phyloP scores from a whole-genome alignment of 495 filamentous ascomycete genomes.

The Hypoxylon cercidicola region DNA sequence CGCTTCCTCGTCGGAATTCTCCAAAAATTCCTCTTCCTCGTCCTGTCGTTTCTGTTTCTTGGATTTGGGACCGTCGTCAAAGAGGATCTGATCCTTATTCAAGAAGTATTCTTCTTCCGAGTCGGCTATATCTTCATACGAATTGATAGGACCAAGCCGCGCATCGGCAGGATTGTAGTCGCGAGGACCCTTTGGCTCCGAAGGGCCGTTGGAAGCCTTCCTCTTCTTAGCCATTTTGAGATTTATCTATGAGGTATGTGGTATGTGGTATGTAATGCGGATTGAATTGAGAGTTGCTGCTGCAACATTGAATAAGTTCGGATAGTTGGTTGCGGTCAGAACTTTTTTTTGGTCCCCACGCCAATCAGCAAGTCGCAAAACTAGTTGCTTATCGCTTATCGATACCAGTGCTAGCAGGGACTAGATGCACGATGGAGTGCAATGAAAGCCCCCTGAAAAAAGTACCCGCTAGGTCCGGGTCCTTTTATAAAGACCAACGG shows the following conservation, averaged over 20 bases:
- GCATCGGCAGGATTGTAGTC: conserved; percentile 64
- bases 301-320: background rate
- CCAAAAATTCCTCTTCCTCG: conserved; percentile 67
- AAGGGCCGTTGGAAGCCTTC: conserved; percentile 68
- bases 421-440: background rate
- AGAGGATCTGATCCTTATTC: conserved; percentile 81
- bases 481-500: too few species aligned
- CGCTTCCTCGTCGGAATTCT: conserved; percentile 90
- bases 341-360: conserved; percentile 37
- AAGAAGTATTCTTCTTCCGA: conserved; percentile 92
- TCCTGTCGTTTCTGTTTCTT: conserved; percentile 76
- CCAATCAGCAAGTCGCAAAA: conserved; percentile 23
- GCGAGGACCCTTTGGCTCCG: conserved; percentile 53
- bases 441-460: too few species aligned
- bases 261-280: background rate
- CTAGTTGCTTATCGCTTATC: conserved; percentile 26
- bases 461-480: too few species aligned
- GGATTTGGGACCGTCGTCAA: conserved; percentile 80
- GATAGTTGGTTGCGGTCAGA: background rate
- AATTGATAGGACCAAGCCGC: conserved; percentile 66
- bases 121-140: conserved; percentile 87
- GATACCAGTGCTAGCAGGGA: too few species aligned
- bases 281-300: background rate
- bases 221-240: conserved; percentile 81
- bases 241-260: background rate